Evolutionary conservation across 1,139 yeast genomes (phyloP).

Genomic region (Taiozyma sp.): DNA sequence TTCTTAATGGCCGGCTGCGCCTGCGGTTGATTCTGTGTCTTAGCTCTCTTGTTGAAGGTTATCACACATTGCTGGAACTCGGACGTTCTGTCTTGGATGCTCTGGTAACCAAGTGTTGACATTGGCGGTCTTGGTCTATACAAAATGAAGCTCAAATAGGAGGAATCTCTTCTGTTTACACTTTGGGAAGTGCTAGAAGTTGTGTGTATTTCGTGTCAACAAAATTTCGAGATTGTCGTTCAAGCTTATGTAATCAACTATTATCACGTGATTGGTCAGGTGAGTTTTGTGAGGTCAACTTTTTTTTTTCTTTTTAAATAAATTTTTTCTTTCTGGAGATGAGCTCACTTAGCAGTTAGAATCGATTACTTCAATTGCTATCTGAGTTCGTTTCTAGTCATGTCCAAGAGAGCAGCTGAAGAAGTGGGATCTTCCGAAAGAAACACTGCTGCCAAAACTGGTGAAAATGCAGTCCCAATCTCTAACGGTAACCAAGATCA

Average conservation of each 20-base stretch:
- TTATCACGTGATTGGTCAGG: neutral
- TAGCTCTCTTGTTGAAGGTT: constrained; percentile 52
- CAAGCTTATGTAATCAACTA: neutral
- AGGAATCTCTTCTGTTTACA: neutral
- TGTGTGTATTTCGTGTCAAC: neutral
- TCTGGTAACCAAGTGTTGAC: constrained; percentile 2
- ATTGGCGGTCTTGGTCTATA: neutral
- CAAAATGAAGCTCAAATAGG: neutral
- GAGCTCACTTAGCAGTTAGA: neutral
- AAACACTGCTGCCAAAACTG: constrained; percentile 33
- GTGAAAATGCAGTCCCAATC: constrained; percentile 29
- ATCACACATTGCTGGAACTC: constrained; percentile 85
- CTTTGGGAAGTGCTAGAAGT: neutral
- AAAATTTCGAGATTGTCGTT: neutral
- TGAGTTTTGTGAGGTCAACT: neutral
- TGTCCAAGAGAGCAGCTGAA: constrained; percentile 62
- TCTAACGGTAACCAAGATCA: constrained; percentile 20
- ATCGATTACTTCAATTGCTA: neutral
- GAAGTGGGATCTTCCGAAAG: constrained; percentile 33
- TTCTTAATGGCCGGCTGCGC: constrained; percentile 30
- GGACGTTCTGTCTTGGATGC: constrained; percentile 69
- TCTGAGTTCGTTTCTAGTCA: constrained; percentile 17
- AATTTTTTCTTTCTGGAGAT: neutral
- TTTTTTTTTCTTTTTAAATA: constrained; percentile 2
- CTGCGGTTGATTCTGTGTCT: constrained; percentile 30